Evolutionary conservation across 352 stramenopile species (phyloP), one percentile per base, ranked within the genome.

Genomic region (Phytophthora palmivora): DNA sequence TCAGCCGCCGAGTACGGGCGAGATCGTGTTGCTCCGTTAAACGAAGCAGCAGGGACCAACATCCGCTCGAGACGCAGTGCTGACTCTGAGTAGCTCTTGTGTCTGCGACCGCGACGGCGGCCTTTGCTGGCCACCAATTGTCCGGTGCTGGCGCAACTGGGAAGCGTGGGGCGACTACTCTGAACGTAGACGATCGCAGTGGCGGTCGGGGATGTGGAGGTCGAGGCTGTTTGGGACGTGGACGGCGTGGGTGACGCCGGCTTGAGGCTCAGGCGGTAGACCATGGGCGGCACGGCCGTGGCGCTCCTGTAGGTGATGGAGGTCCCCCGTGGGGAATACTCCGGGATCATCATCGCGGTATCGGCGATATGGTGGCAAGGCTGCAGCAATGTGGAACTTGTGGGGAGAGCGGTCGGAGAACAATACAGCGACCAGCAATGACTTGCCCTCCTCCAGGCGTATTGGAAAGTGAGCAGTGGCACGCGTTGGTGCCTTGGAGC

Each of bases 81-180:
- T 3, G 77, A 78, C 55, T 87, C 82, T 5, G 82, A 89, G 69
- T 86, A 79, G 69, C 82, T 88, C 67, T 91, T 91, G 67, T 79
- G 58, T 59, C 82, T 72, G 9, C 63, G 69, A 38, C 58, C 38
- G n/a, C 60, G 62, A 3, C 63, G 58, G 33, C 48, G 46, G 36
- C 58, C 48, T 30, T 50, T 67, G 32, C 30, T 56, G 26, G 44
- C 38, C 54, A 41, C 46, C 33, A 81, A 34, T 18, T 58, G 53
- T 34, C 67, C 66, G 34, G 43, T 67, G 21, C 63, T 73, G 16
- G 58, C 26, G 49, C 57, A 64, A 43, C 26, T 67, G 32, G 30
- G 15, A 28, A 72, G 73, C 16, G 37, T 70, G 32, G 57, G 45
- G 28, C 58, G 65, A 48, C 32, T 66, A 30, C 41, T 34, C 19